Percentiles rank a stretch among this genome's conserved stretches.
Evolutionary conservation across 768 basidiomycete species (phyloP).

Genomic region (Auricularia auricula-judae): DNA sequence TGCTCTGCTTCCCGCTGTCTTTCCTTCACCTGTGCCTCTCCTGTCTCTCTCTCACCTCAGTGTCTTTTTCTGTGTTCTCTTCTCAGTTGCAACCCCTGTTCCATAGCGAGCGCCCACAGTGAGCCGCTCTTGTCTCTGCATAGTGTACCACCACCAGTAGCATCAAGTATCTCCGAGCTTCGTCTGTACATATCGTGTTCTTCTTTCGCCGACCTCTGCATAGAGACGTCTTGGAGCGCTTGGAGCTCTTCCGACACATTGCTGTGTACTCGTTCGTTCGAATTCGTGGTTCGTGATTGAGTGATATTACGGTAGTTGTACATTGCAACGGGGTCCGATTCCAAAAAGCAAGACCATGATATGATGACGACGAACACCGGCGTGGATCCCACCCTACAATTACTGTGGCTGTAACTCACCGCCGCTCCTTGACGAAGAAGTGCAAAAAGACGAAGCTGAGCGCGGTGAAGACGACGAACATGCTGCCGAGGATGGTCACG

Average conservation of each 20-base stretch:
- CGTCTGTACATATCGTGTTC: neutral
- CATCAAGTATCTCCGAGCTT: neutral
- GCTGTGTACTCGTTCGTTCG: neutral
- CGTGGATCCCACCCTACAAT: too few relatives aligned
- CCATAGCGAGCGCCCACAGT: neutral
- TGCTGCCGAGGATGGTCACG: constrained; percentile 71
- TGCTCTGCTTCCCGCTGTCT: neutral
- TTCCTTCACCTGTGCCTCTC: neutral
- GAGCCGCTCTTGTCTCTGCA: neutral
- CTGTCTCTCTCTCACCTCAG: neutral
- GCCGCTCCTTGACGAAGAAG: constrained; percentile 78
- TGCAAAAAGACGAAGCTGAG: constrained; percentile 73
- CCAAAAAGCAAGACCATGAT: neutral
- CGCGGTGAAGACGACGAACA: constrained; percentile 71
- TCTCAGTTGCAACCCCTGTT: neutral
- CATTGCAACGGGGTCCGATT: neutral
- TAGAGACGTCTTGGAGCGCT: neutral
- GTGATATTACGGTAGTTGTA: too few relatives aligned
- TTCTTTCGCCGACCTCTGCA: neutral
- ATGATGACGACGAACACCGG: neutral
- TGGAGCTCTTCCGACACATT: neutral
- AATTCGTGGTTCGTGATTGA: neutral
- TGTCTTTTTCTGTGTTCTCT: neutral
- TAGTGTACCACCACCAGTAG: neutral
- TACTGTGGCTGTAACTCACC: constrained; percentile 17